Percentiles rank a stretch among this genome's conserved stretches.
Evolutionary conservation across 2,329 filamentous ascomycete species (phyloP).

Genomic region (Calonectria honghensis): DNA sequence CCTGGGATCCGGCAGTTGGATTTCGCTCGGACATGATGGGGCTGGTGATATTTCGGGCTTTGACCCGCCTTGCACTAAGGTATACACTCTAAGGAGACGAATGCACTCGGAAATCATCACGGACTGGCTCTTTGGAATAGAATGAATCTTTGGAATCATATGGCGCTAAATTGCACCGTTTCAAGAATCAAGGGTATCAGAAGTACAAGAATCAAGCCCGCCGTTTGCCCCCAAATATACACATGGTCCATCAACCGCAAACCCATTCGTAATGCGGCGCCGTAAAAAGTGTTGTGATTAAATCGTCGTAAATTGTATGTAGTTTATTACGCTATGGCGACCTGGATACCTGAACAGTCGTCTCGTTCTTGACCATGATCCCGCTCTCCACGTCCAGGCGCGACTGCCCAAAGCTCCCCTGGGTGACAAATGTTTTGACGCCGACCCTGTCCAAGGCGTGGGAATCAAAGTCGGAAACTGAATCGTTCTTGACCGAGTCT

Average conservation of each 20-base stretch:
- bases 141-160: neutral
- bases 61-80: neutral
- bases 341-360: neutral
- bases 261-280: neutral
- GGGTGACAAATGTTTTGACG: constrained; percentile 43
- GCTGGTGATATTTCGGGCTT: neutral
- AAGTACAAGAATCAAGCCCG: neutral
- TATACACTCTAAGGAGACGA: no score
- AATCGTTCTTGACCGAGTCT: constrained; percentile 31
- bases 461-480: constrained; percentile 46
- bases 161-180: neutral
- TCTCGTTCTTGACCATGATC: constrained; percentile 54
- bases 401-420: constrained; percentile 32
- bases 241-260: neutral
- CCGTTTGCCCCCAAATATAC: neutral
- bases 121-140: neutral
- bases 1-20: neutral
- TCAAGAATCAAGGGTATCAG: constrained; percentile 8
- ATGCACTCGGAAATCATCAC: neutral
- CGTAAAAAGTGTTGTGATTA: neutral
- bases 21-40: neutral
- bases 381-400: constrained; percentile 29
- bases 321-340: neutral
- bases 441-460: constrained; percentile 47
- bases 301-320: neutral